A percentile compares a stretch with the other conserved stretches of the same genome.
Conservation (phyloP, 78 protist species). For the Creolimax fragrantissima region DNA sequence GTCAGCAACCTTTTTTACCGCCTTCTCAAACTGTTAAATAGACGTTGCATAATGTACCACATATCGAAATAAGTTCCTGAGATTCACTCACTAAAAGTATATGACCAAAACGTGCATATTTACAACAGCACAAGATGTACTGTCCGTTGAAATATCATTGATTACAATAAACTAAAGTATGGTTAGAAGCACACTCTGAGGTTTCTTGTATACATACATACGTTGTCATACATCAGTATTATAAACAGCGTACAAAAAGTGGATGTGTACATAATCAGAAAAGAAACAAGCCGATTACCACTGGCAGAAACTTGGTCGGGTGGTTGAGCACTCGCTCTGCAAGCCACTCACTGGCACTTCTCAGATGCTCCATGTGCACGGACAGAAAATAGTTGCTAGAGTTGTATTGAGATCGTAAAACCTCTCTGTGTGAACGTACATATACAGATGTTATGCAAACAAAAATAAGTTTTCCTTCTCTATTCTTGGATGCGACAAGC, state of each 20-base stretch:
- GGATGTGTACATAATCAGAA: too few species aligned
- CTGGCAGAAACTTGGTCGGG: background rate
- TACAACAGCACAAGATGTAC: background rate
- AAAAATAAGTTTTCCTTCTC: too few species aligned
- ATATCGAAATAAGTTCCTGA: background rate
- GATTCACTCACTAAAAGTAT: background rate
- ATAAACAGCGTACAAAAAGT: too few species aligned
- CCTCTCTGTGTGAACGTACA: slow-evolving; percentile 6
- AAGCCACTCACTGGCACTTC: background rate
- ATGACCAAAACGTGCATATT: background rate
- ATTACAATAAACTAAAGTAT: background rate
- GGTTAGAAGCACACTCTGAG: background rate
- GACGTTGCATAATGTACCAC: too few species aligned
- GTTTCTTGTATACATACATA: too few species aligned
- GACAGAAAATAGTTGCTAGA: background rate
- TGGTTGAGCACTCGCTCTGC: background rate
- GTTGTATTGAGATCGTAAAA: background rate
- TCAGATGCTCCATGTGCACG: slow-evolving; percentile 28
- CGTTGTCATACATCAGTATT: too few species aligned
- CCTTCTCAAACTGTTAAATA: slow-evolving; percentile 1
- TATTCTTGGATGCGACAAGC: too few species aligned
- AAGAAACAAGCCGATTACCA: too few species aligned
- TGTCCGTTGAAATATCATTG: background rate
- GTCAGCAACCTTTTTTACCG: background rate
- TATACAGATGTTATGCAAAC: background rate